Base-by-base conservation (phyloP, 2,329 filamentous ascomycete species). In the Neurospora sp. region DNA sequence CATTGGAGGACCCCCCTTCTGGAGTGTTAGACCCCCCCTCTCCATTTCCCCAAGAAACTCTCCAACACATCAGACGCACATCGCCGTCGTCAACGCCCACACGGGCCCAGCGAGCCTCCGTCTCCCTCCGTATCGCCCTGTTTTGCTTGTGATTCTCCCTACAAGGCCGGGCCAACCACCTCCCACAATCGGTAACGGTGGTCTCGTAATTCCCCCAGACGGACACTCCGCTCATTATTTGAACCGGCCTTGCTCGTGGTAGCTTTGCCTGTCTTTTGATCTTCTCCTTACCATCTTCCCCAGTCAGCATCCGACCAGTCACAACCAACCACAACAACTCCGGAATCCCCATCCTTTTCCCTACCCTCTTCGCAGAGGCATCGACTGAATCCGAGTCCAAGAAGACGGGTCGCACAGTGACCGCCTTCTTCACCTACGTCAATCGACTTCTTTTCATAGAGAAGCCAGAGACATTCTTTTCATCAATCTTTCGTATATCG, bases 401-500 rank as follows among this genome's bases (percentile, higher is more conserved):
- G 76, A 78, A 78, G 75, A 76, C 77, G 76, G 74, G 76, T 77
- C 74, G 74, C 73, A 73, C 71, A 72, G 69, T 74, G 77, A 76
- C 73, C 75, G 76, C 77, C 78, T 80, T 80, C 78, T 77, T 77
- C 75, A 72, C 73, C 80, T 82, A 81, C 82, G 84, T 85, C 84
- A 82, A 83, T 83, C 81, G 77, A 78, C 77, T 78, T 79, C 77
- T 78, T 78, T 83, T 80, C 78, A 83, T 82, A 78, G 78, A 80
- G 79, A 79, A 79, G 78, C 79, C 76, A 79, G 75, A 76, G 76
- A 73, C 74, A 84, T 85, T 62, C 89, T 84, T 85, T 86, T 85
- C 82, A 80, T 87, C 85, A 87, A 86, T 87, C 86, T 89, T 88
- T 88, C 86, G 86, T 74, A 65, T 67, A 74, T 79, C 79, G 79